Base-by-base conservation (phyloP, 352 stramenopile species). In the Blastocystis sp. region DNA sequence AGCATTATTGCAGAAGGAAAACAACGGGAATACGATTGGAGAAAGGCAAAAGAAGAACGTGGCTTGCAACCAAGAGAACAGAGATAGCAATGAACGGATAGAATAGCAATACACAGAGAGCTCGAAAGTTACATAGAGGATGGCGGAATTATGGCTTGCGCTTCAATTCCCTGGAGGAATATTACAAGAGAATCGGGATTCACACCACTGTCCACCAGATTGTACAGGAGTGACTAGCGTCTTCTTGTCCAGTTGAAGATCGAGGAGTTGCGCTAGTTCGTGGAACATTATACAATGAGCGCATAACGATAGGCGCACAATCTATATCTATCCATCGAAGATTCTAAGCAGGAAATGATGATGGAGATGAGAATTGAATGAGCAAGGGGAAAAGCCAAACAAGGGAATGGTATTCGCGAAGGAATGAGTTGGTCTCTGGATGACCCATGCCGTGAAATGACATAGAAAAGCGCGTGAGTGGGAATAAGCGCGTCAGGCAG, bases 121-220 rank as follows among this genome's bases (percentile, higher is more conserved):
- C 28, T 34, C 28, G 28, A 34, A 0, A 34, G 7, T 34, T 34
- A 34, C 28, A 34, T 34, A 34, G 28, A 34, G 5, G 48, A 56
- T 56, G 48, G 48, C 14, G 5, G 48, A 56, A 56, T 14, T 56
- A 56, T 14, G 48, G 48, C 48, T 56, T 56, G 21, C 53, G 56
- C 74, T 45, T 84, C 61, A 84, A 67, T 40, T 84, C 43, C 74
- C 74, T 84, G 65, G 14, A 84, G 65, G 5, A 84, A 71, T 71
- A 17, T 7, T 84, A 59, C 74, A 52, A 84, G 41, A 17, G 74
- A 53, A 70, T 84, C 74, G 7, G 74, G 74, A 69, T 84, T 84
- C n/a, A 84, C 74, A 52, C 74, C 74, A 67, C 74, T 69, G 48
- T 84, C 74, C 53, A 84, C 66, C 19, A 84, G 53, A 48, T 84